Base-by-base conservation (phyloP, 1,284 basidiomycete species). In the Leccinum subspadiceum region DNA sequence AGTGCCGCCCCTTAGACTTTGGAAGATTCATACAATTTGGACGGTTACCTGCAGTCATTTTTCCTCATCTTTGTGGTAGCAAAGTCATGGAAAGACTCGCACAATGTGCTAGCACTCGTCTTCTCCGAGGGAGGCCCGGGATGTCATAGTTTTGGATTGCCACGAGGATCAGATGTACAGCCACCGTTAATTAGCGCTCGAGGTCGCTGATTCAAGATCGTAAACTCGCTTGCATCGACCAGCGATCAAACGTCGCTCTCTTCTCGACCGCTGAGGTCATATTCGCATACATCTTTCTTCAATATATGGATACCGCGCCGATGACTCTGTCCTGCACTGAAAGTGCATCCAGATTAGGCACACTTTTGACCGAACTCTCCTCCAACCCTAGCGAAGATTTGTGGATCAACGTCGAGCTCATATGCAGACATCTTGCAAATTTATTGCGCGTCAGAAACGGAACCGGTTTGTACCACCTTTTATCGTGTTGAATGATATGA, bases 381-480 rank as follows among this genome's bases (percentile, higher is more conserved):
- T 67, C 71, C 61, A 75, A 69, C 55, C 68, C 73, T 56, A 68
- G 67, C 59, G 70, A 70, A 12, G 70, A 75, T 48, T 69, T 75
- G 31, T 91, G 87, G 87, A 70, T 70, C 53, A 74, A 79, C 48
- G 77, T 88, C 37, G 80, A 85, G 65, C 65, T 64, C 26, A 78
- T 79, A 35, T 82, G 85, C 9, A 84, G 79, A 67, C 73, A 77
- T 54, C 73, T 91, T 48, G 89, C 88, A 52, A 84, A 89, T 72
- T 75, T 77, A 57, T 75, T 91, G 46, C 80, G 89, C 53, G 74
- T 79, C 57, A 82, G 79, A 71, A 79, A 84, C 68, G 76, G 77
- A 57, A 60, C 76, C 70, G 77, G 83, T 83, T 55, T 56, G 79
- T 62, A 10, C 22, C 31, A 59, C 60, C 55, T 58, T 49, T 56